These are phyloP conservation scores for Arthonia radiata DNA, from an alignment of 495 filamentous ascomycete species.

Conservation along the genomic window DNA sequence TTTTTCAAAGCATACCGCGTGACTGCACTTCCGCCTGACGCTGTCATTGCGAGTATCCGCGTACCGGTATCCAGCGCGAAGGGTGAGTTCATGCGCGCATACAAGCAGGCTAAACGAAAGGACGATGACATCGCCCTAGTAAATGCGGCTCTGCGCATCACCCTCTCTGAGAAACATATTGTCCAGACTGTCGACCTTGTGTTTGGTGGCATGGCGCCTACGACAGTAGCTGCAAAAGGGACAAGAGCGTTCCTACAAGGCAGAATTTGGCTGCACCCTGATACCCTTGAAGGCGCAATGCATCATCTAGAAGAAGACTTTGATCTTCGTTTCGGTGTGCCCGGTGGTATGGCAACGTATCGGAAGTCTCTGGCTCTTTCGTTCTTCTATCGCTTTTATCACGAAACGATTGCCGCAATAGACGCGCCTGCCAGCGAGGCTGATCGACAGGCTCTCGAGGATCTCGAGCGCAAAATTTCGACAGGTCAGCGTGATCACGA, in stretches of 20 bases:
- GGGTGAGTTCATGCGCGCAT: slow-evolving; percentile 48
- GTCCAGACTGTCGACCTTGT: slow-evolving; percentile 52
- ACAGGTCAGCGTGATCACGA: slow-evolving; percentile 36
- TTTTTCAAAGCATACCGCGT: slow-evolving; percentile 85
- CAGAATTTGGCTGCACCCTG: slow-evolving; percentile 53
- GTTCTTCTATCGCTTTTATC: slow-evolving; percentile 79
- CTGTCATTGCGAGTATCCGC: slow-evolving; percentile 65
- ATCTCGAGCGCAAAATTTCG: slow-evolving; percentile 43
- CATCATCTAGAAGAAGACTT: slow-evolving; percentile 70
- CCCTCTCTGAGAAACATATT: slow-evolving; percentile 33
- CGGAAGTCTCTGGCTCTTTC: slow-evolving; percentile 68
- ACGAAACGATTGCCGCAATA: slow-evolving; percentile 34
- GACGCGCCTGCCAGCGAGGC: slow-evolving; percentile 22
- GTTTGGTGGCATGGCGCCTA: slow-evolving; percentile 80
- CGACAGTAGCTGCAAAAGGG: slow-evolving; percentile 59
- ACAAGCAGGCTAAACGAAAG: slow-evolving; percentile 89
- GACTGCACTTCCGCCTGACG: slow-evolving; percentile 59
- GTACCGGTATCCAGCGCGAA: slow-evolving; percentile 48
- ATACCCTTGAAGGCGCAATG: slow-evolving; percentile 72
- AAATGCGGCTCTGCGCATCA: slow-evolving; percentile 53
- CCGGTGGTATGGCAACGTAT: slow-evolving; percentile 91
- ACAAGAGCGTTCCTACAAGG: slow-evolving; percentile 45
- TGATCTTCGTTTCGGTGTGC: slow-evolving; percentile 59
- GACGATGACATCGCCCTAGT: slow-evolving; percentile 97
- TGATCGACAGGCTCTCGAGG: slow-evolving; percentile 33